These are phyloP conservation scores for Kluyveromyces siamensis DNA, from an alignment of 805 yeast genomes.

Conservation along the genomic window DNA sequence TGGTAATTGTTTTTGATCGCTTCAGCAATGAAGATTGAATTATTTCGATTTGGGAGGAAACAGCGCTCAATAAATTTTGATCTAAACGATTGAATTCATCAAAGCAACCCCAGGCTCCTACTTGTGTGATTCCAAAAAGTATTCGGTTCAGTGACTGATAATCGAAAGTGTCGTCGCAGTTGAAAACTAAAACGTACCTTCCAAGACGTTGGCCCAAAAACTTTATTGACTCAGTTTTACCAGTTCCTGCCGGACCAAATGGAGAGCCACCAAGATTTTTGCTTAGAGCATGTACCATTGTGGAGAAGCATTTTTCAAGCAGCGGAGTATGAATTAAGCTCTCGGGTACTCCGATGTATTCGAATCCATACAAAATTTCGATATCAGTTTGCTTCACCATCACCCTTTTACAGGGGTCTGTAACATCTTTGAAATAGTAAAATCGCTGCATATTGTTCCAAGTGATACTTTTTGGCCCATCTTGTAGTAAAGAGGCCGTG, in stretches of 20 bases:
- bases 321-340: constrained; percentile 71
- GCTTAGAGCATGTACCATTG: constrained; percentile 66
- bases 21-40: constrained; percentile 49
- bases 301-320: constrained; percentile 49
- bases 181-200: constrained; percentile 71
- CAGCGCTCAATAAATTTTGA: constrained; percentile 66
- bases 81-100: constrained; percentile 87
- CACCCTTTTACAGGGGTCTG: constrained; percentile 30
- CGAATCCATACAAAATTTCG: constrained; percentile 60
- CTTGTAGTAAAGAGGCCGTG: background rate
- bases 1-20: constrained; percentile 20
- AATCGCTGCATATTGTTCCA: constrained; percentile 52
- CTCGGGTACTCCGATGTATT: constrained; percentile 69
- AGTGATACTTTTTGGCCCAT: background rate
- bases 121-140: constrained; percentile 65
- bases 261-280: constrained; percentile 82
- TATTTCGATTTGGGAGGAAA: constrained; percentile 67
- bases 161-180: constrained; percentile 87
- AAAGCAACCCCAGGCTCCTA: constrained; percentile 94
- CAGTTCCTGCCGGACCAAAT: constrained; percentile 96
- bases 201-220: constrained; percentile 77
- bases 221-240: constrained; percentile 87
- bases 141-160: constrained; percentile 70
- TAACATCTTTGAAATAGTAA: constrained; percentile 24
- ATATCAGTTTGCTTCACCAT: constrained; percentile 45